Percentiles rank a stretch among this genome's conserved stretches.
Evolutionary conservation across 768 basidiomycete genomes (phyloP).

Genomic region (Cystobasidium onofrii): DNA sequence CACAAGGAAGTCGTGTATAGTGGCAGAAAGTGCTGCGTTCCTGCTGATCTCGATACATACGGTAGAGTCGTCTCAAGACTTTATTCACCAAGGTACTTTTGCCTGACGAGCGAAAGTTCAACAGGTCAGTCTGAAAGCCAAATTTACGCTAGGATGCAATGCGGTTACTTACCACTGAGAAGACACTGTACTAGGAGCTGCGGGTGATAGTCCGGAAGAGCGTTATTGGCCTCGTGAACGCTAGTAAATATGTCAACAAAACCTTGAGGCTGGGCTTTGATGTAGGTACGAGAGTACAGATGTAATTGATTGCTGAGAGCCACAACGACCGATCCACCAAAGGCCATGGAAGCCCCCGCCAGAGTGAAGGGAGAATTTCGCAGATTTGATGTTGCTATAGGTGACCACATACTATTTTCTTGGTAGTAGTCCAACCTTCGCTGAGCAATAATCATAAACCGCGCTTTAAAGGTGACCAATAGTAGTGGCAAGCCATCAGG

Average conservation of each 20-base stretch:
- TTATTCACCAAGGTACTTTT: neutral
- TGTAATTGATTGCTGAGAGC: constrained; percentile 76
- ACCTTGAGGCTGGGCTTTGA: neutral
- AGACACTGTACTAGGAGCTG: constrained; percentile 86
- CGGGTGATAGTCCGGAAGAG: constrained; percentile 83
- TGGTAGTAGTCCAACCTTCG: constrained; percentile 4
- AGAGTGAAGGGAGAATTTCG: neutral
- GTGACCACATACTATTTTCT: neutral
- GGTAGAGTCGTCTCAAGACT: neutral
- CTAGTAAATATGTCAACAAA: neutral
- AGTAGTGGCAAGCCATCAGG: constrained; percentile 11
- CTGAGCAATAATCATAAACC: constrained; percentile 2
- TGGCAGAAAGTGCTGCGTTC: neutral
- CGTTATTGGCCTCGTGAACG: constrained; percentile 56
- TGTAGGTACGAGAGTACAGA: constrained; percentile 45
- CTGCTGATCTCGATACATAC: neutral
- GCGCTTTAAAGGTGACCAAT: neutral
- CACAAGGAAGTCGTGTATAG: neutral
- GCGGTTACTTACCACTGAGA: constrained; percentile 63
- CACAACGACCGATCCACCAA: constrained; percentile 62
- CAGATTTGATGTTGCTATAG: neutral
- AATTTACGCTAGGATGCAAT: too few relatives aligned
- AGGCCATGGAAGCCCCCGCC: neutral
- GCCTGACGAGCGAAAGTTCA: neutral
- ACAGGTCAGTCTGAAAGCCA: neutral